Evolutionary conservation across 2,329 filamentous ascomycete genomes (phyloP), one percentile per base, ranked within the genome.

Genomic region (Fusarium setosum): DNA sequence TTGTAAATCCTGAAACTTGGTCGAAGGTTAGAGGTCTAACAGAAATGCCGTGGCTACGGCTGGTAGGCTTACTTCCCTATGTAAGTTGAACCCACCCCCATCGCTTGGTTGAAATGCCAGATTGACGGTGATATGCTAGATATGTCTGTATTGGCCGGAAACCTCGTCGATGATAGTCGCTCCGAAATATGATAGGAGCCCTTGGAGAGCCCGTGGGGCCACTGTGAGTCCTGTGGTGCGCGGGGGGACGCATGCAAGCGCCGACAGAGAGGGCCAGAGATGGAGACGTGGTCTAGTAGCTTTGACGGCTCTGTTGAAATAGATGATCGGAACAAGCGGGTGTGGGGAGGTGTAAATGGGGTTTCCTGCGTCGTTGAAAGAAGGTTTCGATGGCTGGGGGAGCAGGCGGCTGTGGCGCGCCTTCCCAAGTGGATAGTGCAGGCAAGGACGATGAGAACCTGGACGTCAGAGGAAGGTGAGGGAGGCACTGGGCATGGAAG

Each of bases 91-190:
- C 7, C 8, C 10, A 10, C 9, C 23, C 3, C 29, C 17, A 41
- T 31, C 41, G 3, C 11, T 29, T 38, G 13, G 12, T 8, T 20
- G 15, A n/a, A 17, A 6, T 21, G 15, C 21, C 26, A 32, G 53
- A 35, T 61, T 72, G 26, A 71, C 44, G 6, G 40, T 61, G 35
- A 17, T 35, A 59, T 41, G 41, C 51, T 58, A 88, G 86, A 64
- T 88, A 90, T 72, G 84, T 90, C 34, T 89, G 86, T 64, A 88
- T 90, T 67, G 88, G 87, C 48, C 82, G 82, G 63, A 90, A 90
- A 65, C 83, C 85, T 56, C 66, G 58, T 45, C 62, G 66, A 58
- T 72, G 50, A 69, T 18, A 29, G 12, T 41, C 35, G 44, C 29
- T 37, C 1, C 26, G 31, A 23, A 26, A 17, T 24, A 20, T n/a